Evolutionary conservation across 495 filamentous ascomycete genomes (phyloP), one percentile per base, ranked within the genome.

Genomic region (Terfezia claveryi): DNA sequence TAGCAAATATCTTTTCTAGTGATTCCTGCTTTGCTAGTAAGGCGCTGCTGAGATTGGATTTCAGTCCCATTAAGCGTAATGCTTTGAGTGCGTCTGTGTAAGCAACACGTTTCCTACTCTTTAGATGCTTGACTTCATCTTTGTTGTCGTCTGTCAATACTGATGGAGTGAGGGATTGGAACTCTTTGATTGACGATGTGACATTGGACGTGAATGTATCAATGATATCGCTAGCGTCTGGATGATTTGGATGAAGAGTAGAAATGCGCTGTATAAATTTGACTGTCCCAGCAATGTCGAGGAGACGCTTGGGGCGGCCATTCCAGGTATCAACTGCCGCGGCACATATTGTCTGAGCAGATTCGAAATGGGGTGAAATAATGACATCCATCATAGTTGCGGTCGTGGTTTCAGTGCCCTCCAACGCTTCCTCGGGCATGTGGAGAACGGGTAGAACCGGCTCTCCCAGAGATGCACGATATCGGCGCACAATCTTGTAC

Each of bases 401-500:
- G 51, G 54, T 69, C 56, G 51, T 54, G 0, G 27, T 27, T 37
- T 54, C 50, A 32, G 27, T 38, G 5, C 56, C 11, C 12, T 68
- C 70, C 44, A 64, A 67, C 11, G 59, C 59, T 36, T 54, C 38
- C 20, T 82, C 80, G 3, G 81, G 78, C 61, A 87, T 73, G 17
- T 77, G 74, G 23, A 84, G 66, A 23, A 89, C 70, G 1, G 66
- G 60, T 44, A 77, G 75, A 54, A 84, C 78, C 8, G 87, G 77
- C 57, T 83, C 78, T n/a, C 75, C 76, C 17, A 96, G 74, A 14
- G 83, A 66, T 36, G 71, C 74, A 36, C 91, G 74, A 65, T 92
- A 96, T 68, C 92, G 94, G 51, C 85, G 75, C 52, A 99, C 84
- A 32, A 92, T 69, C 61, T 85, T 89, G 68, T 92, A 89, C 10